phyloP scores from a whole-genome alignment of 805 yeast species.

The Nakazawaea wickerhamii region DNA sequence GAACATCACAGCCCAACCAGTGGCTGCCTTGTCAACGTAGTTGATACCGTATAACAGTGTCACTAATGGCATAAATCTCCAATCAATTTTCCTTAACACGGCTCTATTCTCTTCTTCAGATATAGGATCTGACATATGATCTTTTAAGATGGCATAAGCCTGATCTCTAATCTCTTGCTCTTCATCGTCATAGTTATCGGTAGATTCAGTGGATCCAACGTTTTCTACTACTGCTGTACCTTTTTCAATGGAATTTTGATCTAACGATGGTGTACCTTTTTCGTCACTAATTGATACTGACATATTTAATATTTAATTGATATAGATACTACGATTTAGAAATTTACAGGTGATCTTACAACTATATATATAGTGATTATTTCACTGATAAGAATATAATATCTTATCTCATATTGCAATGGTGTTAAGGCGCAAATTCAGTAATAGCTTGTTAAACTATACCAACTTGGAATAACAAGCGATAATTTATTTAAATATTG shows the following conservation, averaged over 20 bases:
- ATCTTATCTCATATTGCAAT: too few species aligned
- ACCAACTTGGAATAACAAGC: too few species aligned
- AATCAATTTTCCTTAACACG: slow-evolving; percentile 30
- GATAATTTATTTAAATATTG: too few species aligned
- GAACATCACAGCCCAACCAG: slow-evolving; percentile 40
- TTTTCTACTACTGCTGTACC: not conserved
- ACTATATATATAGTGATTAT: too few species aligned
- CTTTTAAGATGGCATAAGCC: slow-evolving; percentile 17
- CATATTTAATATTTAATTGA: not conserved
- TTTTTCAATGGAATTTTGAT: slow-evolving; percentile 3
- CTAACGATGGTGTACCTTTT: not conserved
- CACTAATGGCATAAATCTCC: slow-evolving; percentile 27
- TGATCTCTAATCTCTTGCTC: slow-evolving; percentile 17
- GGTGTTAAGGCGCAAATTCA: too few species aligned
- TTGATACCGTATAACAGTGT: slow-evolving; percentile 23
- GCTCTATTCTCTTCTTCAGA: slow-evolving; percentile 25
- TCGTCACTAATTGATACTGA: not conserved
- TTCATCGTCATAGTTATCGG: too few species aligned
- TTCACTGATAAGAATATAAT: too few species aligned
- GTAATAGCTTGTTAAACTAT: too few species aligned
- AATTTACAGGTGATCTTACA: too few species aligned
- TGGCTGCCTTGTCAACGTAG: slow-evolving; percentile 36
- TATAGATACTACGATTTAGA: too few species aligned
- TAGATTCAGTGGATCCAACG: too few species aligned
- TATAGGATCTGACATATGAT: slow-evolving; percentile 18